Evolutionary conservation across 73 alveolate genomes (phyloP).

Genomic region (Paramecium sexaurelia): DNA sequence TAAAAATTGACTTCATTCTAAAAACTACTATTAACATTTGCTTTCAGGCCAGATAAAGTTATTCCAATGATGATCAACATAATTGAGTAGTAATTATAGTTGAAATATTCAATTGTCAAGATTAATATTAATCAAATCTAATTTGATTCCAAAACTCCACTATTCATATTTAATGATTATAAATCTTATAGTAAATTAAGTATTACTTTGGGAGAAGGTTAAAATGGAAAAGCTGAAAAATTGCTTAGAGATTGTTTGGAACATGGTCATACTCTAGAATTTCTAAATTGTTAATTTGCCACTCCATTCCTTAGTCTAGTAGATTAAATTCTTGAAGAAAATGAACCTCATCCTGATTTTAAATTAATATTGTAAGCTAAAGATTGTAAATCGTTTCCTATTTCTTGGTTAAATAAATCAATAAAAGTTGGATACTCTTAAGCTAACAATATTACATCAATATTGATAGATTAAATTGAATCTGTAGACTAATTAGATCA

Average conservation of each 20-base stretch:
- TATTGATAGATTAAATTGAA: background rate
- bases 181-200: background rate
- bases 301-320: background rate
- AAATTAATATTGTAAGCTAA: background rate
- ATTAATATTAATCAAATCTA: background rate
- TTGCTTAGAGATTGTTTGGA: background rate
- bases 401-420: background rate
- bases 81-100: background rate
- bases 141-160: background rate
- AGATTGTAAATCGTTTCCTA: background rate
- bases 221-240: background rate
- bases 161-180: background rate
- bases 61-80: background rate
- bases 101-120: background rate
- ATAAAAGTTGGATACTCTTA: background rate
- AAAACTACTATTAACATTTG: background rate
- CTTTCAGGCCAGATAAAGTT: constrained; percentile 31
- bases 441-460: background rate
- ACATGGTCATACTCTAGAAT: background rate
- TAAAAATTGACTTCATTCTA: background rate
- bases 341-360: background rate
- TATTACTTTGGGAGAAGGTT: background rate
- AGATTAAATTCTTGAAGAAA: background rate
- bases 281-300: background rate
- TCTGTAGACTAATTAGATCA: background rate